Percentiles rank a stretch among this genome's conserved stretches.
phyloP scores from a whole-genome alignment of 108 stramenopile species.

The Fragilariopsis cylindrus region DNA sequence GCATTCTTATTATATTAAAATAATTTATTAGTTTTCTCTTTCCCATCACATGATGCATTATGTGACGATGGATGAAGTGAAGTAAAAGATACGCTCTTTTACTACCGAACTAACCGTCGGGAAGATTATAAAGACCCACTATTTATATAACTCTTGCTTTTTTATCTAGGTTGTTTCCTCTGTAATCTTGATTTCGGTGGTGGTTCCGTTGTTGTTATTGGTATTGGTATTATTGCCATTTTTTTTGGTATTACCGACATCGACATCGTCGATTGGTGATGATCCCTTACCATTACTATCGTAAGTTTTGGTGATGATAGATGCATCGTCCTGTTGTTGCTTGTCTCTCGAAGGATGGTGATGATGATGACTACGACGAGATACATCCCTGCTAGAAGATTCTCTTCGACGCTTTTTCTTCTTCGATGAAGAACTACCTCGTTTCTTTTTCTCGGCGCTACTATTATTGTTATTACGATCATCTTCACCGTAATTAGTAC shows the following conservation, averaged over 20 bases:
- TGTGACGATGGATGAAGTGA: too few species aligned
- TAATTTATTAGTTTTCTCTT: too few species aligned
- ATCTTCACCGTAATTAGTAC: neutral
- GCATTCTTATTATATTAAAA: too few species aligned
- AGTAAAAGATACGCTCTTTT: too few species aligned
- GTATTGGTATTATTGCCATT: neutral
- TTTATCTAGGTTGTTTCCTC: too few species aligned
- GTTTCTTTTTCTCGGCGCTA: conserved; percentile 29
- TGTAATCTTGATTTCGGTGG: neutral
- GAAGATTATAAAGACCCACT: too few species aligned
- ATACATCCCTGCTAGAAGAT: neutral
- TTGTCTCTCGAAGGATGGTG: conserved; percentile 9
- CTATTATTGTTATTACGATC: neutral
- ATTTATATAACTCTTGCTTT: too few species aligned
- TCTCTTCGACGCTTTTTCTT: conserved; percentile 24
- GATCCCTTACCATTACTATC: neutral
- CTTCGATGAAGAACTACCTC: conserved; percentile 15
- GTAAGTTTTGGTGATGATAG: neutral
- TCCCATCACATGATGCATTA: too few species aligned
- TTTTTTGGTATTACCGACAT: neutral
- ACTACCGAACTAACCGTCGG: too few species aligned
- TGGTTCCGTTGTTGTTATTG: neutral
- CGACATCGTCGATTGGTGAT: neutral
- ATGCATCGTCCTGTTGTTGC: neutral
- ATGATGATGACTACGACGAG: neutral